Evolutionary conservation across 768 basidiomycete genomes (phyloP), one percentile per base, ranked within the genome.

Genomic region (Lentinula sp.): DNA sequence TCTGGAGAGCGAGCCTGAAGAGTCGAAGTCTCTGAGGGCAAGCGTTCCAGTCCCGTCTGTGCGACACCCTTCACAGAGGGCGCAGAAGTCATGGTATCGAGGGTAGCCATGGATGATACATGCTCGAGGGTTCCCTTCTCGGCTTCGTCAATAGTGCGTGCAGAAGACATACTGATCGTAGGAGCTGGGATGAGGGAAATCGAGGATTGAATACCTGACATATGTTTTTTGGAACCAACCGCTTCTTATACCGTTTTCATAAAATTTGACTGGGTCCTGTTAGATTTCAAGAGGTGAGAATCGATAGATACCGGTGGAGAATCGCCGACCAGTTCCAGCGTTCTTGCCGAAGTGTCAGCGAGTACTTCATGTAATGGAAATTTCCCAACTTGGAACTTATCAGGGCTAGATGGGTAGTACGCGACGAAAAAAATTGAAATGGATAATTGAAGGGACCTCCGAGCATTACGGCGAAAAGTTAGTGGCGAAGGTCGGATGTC

Each of bases 91-190:
- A 54, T 11, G 15, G 45, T 31, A 50, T 59, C 48, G 3, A 50
- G n/a, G 16, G 59, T 51, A 43, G 46, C 32, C 49, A 21, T 11
- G 11, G 59, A 60, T n/a, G 59, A 49, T 16, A 60, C 28, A 35
- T 60, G 50, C 18, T 60, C 49, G 13, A 60, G 39, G 21, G 31
- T 52, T 16, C 59, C 59, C 59, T 50, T 51, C 37, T 60, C 59
- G n/a, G 59, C 59, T 4, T 60, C 49, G 23, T 60, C 49, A n/a
- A 8, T 7, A 28, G 35, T 32, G 16, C 50, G 50, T 21, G 40
- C n/a, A 37, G 48, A 6, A 28, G 45, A 43, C 59, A 60, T 59
- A 9, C 21, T 40, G 59, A 52, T 43, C 18, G 51, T 6, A 28
- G 45, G n/a, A 46, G 45, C 5, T 15, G 39, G 55, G 28, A n/a